Conservation (phyloP, 2,329 filamentous ascomycete species). For the Alternaria sp. region DNA sequence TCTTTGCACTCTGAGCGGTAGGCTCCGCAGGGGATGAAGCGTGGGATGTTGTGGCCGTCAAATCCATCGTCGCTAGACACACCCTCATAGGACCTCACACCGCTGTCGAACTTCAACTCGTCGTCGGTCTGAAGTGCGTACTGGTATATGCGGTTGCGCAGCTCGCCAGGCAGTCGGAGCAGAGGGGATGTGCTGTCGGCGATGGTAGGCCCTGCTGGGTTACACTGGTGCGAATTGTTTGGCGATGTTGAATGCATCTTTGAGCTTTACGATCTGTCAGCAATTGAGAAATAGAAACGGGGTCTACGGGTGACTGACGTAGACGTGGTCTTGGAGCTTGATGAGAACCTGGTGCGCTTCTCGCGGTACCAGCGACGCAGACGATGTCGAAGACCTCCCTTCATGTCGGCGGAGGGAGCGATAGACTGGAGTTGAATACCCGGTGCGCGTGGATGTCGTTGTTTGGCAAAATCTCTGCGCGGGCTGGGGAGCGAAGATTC, state of each 20-base stretch:
- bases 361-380: not conserved
- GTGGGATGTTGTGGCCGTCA: not conserved
- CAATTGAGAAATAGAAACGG: not conserved
- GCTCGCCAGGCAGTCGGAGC: not conserved
- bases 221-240: not conserved
- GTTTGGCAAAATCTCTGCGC: not conserved
- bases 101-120: not conserved
- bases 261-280: not conserved
- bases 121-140: not conserved
- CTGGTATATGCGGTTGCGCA: not conserved
- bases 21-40: not conserved
- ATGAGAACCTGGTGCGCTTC: not conserved
- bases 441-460: not conserved
- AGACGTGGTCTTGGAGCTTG: not conserved
- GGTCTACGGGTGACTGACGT: not conserved
- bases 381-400: not conserved
- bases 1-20: not conserved
- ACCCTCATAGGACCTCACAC: not conserved
- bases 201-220: not conserved
- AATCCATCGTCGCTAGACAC: not conserved
- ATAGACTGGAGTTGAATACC: not conserved
- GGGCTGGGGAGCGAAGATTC: not conserved
- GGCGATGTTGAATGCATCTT: not conserved
- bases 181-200: not conserved
- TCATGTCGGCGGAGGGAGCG: not conserved